Evolutionary conservation across 78 protist species (phyloP), one percentile per base, ranked within the genome.

Genomic region (Corallochytrium limacisporum): DNA sequence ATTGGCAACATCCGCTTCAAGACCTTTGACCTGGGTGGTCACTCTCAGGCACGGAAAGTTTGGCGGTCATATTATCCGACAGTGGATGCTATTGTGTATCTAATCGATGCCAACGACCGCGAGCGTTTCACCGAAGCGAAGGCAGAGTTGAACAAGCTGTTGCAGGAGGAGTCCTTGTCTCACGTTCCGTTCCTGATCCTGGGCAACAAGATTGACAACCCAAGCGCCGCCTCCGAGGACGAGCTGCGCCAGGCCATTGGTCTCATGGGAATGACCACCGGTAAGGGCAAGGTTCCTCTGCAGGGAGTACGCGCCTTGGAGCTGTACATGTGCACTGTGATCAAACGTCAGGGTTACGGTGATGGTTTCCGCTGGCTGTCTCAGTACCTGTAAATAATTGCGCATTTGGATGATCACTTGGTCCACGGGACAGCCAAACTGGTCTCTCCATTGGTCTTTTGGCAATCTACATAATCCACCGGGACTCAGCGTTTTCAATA

Each of bases 201-300:
- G 0, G 99, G 99, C 53, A 98, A 98, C 82, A 98, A 98, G 84
- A 87, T 98, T 59, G 99, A 98, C 82, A 13, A 69, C 16, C 83
- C 81, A 9, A 55, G 60, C 22, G 92, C 97, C 16, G 82, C 72
- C 28, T 60, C 84, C 31, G 98, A 95, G 50, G 91, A 61, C 6
- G 94, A 93, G 56, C 73, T 95, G 37, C 76, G 88, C 18, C 20
- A 48, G 1, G 49, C 53, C 4, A 72, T 95, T 29, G 98, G 97
- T 6, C 32, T 79, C 2, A 40, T 12, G 13, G 32, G 20, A 5
- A 22, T 54, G 12, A 33, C 61, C 22, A 62, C 80, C 7, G 79
- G 73, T 16, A 62, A 79, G 67, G 84, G 81, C 37, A 83, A 65
- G 59, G 71, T 54, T 15, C 24, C 40, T 3, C 72, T 76, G 36